Evolutionary conservation across 2,329 filamentous ascomycete species (phyloP).

Genomic region (Monilinia vaccinii-corymbosi): DNA sequence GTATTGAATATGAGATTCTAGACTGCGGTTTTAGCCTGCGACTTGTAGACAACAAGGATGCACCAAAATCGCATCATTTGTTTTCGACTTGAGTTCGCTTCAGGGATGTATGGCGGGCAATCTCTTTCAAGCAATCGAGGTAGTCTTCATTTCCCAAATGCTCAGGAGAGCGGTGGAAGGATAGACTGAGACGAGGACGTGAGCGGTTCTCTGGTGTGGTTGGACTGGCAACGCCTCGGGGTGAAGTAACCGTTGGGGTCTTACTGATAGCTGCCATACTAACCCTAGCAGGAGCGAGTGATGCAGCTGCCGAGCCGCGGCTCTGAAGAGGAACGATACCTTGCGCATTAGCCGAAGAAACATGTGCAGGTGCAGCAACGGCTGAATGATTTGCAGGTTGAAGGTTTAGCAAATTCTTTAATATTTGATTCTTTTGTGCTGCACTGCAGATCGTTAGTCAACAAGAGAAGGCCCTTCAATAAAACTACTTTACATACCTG

Average conservation of each 20-base stretch:
- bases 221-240: background rate
- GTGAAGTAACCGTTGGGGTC: background rate
- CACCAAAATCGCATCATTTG: background rate
- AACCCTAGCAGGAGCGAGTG: conserved; percentile 23
- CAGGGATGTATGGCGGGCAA: background rate
- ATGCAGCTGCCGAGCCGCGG: conserved; percentile 27
- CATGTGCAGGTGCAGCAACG: conserved; percentile 21
- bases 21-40: background rate
- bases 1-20: background rate
- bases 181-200: background rate
- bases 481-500: conserved; percentile 17
- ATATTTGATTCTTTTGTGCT: conserved; percentile 26
- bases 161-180: conserved; percentile 2
- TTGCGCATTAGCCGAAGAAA: conserved; percentile 28
- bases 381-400: conserved; percentile 12
- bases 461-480: background rate
- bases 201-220: conserved; percentile 3
- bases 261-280: background rate
- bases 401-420: conserved; percentile 28
- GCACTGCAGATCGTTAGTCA: conserved; percentile 12
- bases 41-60: background rate
- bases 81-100: background rate
- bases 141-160: conserved; percentile 7
- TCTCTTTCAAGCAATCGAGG: background rate
- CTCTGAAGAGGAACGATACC: conserved; percentile 28